Base-by-base conservation (phyloP, 768 basidiomycete species). In the Boletus vinaceobasis region DNA sequence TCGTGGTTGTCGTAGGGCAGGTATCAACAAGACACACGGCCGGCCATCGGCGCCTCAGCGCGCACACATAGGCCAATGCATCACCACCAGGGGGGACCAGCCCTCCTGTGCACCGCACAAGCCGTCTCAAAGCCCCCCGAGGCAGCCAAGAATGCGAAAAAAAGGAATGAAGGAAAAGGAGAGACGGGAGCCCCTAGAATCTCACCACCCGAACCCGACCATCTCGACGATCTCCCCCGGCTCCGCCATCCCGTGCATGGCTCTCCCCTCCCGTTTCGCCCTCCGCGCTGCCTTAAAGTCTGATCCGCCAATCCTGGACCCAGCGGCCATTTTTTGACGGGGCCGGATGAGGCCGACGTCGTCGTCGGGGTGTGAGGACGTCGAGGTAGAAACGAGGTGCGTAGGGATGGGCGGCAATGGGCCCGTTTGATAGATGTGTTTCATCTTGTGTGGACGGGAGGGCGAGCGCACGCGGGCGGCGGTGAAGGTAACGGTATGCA, bases 211-310 rank as follows among this genome's bases (percentile, higher is more conserved):
- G 49, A 71, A 71, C 7, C 69, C 69, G 5, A 71, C 60, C 69
- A 71, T 71, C 57, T 69, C 68, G 11, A 71, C 31, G 48, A 60
- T 5, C 50, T 68, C 61, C 2, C 68, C 61, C 0, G 56, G 57
- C 15, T 64, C 62, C 0, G 37, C 60, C 23, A 43, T n/a, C 4
- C 56, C 53, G 1, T 52, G 40, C 8, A 10, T 40, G 0, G 21
- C 0, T 44, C 39, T 64, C 4, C 65, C 63, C 26, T 69, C 67
- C 11, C 65, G 60, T 29, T 69, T 69, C 5, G 69, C 65, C 13
- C 63, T 59, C 4, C 63, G 47, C 2, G 67, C 67, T 0, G 69
- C 63, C 50, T 69, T 69, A 61, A 69, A 69, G 0, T 71, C 69
- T 4, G 67, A 33, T 0, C 67, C 65, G 1, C 68, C 68, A 1